Evolutionary conservation across 2,329 filamentous ascomycete species (phyloP), one percentile per base, ranked within the genome.

Genomic region (Blastomyces percursus): DNA sequence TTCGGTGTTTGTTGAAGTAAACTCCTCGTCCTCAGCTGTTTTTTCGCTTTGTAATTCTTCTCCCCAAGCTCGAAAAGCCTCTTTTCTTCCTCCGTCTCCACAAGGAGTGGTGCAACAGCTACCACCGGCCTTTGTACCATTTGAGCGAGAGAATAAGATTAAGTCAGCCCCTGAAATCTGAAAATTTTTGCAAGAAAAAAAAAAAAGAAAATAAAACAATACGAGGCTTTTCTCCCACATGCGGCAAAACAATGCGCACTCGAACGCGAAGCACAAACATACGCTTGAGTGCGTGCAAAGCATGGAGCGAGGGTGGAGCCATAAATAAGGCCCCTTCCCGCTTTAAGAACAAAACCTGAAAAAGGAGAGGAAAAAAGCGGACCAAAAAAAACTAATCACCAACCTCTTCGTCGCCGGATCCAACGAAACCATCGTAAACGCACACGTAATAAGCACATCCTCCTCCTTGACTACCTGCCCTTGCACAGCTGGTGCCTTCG

Each of bases 371-470:
- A 38, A 50, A 21, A 50, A 14, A 24, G 11, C 3, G 6, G 32
- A 55, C 2, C 38, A 9, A 40, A 24, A 11, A 27, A 44, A 24
- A 32, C 54, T 21, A 69, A 27, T 57, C 21, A 70, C 72, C 55
- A 71, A 82, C 77, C 82, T 86, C 73, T 86, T 88, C 1, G 86
- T 90, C 3, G 70, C 76, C 1, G 87, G 86, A 67, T 90, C 84
- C 12, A 90, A 76, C 1, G 87, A 88, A 0, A 90, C 88, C 88
- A 91, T 90, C 0, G 87, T 90, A 69, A 90, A 90, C 7, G 86
- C 83, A 73, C 86, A 89, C n/a, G 84, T 87, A 73, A 89, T 82
- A 62, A 89, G 73, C 0, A 88, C 76, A 71, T 89, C 86, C 52
- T 86, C 82, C 42, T 59, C 42, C 42, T 48, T 48, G 32, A 46